phyloP scores from a whole-genome alignment of 2,329 filamentous ascomycete genomes.

The Diaporthe velutina region DNA sequence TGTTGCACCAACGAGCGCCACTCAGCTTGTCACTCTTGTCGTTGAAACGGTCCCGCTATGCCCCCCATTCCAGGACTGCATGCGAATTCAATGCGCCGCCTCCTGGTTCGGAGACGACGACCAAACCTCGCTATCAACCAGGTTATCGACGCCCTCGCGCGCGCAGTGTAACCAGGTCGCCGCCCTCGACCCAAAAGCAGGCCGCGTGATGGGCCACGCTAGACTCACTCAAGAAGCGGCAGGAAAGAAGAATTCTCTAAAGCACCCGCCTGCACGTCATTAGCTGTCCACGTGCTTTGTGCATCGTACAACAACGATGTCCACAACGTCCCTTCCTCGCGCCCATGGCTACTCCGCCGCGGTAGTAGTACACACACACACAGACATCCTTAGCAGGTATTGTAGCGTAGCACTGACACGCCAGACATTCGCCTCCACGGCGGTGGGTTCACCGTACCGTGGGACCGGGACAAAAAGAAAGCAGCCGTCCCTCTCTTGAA shows the following conservation, averaged over 20 bases:
- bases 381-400: not conserved
- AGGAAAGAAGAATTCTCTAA: not conserved
- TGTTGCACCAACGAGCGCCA: not conserved
- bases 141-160: not conserved
- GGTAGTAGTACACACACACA: not conserved
- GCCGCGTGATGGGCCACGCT: slow-evolving; percentile 27
- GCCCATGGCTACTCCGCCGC: not conserved
- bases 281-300: slow-evolving; percentile 34
- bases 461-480: slow-evolving; percentile 22
- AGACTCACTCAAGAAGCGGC: slow-evolving; percentile 8
- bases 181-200: slow-evolving; percentile 5
- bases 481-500: slow-evolving; percentile 6
- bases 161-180: slow-evolving; percentile 21
- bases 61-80: not conserved
- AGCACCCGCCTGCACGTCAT: slow-evolving; percentile 33
- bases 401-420: slow-evolving; percentile 19
- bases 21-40: not conserved
- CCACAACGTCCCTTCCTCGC: slow-evolving; percentile 24
- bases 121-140: slow-evolving; percentile 1
- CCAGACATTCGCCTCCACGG: slow-evolving; percentile 7
- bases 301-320: slow-evolving; percentile 30
- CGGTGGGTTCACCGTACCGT: slow-evolving; percentile 17
- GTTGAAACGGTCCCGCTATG: not conserved
- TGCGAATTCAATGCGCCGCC: not conserved
- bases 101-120: not conserved